These are phyloP conservation scores for Astrephomene gubernaculifera DNA, from an alignment of 139 green algal genomes.

Conservation along the genomic window DNA sequence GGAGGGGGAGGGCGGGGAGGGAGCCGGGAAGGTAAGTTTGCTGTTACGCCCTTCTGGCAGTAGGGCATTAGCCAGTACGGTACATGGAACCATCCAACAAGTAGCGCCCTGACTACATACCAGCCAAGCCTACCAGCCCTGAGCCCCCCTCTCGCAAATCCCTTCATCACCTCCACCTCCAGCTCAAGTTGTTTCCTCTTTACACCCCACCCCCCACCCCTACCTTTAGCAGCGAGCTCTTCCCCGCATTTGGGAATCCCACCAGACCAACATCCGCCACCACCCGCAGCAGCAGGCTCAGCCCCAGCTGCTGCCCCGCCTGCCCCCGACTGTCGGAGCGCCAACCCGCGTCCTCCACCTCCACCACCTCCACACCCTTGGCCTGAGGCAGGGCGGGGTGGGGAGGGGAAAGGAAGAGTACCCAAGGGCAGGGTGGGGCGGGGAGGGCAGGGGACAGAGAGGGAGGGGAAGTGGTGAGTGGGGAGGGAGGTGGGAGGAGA, in stretches of 20 bases:
- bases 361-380: conserved; percentile 64
- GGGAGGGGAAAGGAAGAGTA: neutral
- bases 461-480: too few relatives aligned
- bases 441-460: neutral
- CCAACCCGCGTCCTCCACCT: conserved; percentile 79
- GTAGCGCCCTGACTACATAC: neutral
- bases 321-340: conserved; percentile 65
- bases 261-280: conserved; percentile 96
- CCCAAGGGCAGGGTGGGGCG: neutral
- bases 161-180: neutral
- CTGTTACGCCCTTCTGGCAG: neutral
- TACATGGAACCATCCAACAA: neutral
- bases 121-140: neutral
- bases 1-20: neutral
- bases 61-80: neutral
- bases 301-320: conserved; percentile 74
- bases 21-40: neutral
- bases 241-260: conserved; percentile 94
- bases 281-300: conserved; percentile 87
- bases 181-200: neutral
- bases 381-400: neutral
- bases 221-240: conserved; percentile 74
- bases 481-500: too few relatives aligned
- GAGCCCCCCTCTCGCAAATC: neutral
- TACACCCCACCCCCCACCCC: neutral